A percentile compares a stretch with the other conserved stretches of the same genome.
Evolutionary conservation across 345 rosid species (phyloP).

Genomic region (Syzygium oleosum): DNA sequence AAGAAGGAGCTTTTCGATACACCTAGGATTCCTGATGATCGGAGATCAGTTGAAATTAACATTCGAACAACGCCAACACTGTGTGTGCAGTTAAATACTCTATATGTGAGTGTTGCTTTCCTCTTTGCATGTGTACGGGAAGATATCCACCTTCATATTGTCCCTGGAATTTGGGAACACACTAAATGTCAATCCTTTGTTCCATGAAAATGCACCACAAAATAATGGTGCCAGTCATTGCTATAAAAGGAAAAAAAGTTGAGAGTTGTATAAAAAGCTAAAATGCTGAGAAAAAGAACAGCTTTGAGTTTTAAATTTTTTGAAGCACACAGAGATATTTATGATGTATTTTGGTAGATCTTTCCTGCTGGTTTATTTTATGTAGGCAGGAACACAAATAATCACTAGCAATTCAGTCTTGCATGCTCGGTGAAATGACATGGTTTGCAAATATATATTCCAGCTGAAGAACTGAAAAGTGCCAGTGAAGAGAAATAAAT

Average conservation of each 20-base stretch:
- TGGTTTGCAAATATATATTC: background rate
- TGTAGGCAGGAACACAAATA: background rate
- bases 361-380: background rate
- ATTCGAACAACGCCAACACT: constrained; percentile 57
- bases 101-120: constrained; percentile 49
- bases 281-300: background rate
- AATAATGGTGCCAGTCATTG: background rate
- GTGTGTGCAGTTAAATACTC: constrained; percentile 88
- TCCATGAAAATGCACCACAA: background rate
- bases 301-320: background rate
- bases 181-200: background rate
- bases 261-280: background rate
- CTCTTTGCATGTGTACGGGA: background rate
- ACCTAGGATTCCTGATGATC: constrained; percentile 61
- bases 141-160: background rate
- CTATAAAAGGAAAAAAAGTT: background rate
- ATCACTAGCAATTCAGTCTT: background rate
- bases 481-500: background rate
- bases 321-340: background rate
- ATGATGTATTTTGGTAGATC: background rate
- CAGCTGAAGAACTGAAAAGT: background rate
- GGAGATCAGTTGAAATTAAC: constrained; percentile 52
- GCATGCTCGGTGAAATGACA: background rate
- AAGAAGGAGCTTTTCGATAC: constrained; percentile 86
- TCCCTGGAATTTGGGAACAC: background rate